Evolutionary conservation across 441 rosid species (phyloP).

Genomic region (Manihot esculenta): DNA sequence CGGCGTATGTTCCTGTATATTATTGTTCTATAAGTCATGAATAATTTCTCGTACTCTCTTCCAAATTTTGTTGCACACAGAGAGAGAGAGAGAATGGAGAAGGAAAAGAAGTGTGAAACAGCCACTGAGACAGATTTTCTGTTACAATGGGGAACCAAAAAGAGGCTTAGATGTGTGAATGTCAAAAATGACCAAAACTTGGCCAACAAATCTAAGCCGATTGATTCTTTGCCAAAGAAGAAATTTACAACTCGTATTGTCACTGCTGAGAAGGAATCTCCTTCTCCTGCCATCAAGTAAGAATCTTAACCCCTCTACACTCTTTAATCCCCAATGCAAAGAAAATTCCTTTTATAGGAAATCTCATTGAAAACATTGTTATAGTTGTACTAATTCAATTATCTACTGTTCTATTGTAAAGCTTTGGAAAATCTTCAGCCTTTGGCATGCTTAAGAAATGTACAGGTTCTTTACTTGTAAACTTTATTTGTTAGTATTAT

Average conservation of each 20-base stretch:
- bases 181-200: conserved; percentile 57
- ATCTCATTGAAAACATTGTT: neutral
- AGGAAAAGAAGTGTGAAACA: conserved; percentile 52
- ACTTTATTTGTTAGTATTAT: too few relatives aligned
- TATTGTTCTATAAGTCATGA: neutral
- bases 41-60: neutral
- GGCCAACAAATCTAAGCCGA: conserved; percentile 36
- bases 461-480: neutral
- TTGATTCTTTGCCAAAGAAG: conserved; percentile 51
- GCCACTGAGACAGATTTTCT: conserved; percentile 68
- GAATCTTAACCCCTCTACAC: too few relatives aligned
- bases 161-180: conserved; percentile 79
- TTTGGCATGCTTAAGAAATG: conserved; percentile 7
- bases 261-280: conserved; percentile 48
- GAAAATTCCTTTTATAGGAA: conserved; percentile 9
- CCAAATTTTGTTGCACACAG: conserved; percentile 1
- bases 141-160: conserved; percentile 86
- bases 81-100: conserved; percentile 44
- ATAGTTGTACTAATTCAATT: neutral
- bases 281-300: conserved; percentile 49
- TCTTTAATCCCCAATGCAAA: conserved; percentile 8
- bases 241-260: conserved; percentile 45
- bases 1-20: neutral
- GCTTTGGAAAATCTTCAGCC: neutral
- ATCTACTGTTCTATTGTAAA: neutral